Percentiles rank a stretch among this genome's conserved stretches.
phyloP scores from a whole-genome alignment of 75 land plant genomes.

The Selaginella tamariscina region DNA sequence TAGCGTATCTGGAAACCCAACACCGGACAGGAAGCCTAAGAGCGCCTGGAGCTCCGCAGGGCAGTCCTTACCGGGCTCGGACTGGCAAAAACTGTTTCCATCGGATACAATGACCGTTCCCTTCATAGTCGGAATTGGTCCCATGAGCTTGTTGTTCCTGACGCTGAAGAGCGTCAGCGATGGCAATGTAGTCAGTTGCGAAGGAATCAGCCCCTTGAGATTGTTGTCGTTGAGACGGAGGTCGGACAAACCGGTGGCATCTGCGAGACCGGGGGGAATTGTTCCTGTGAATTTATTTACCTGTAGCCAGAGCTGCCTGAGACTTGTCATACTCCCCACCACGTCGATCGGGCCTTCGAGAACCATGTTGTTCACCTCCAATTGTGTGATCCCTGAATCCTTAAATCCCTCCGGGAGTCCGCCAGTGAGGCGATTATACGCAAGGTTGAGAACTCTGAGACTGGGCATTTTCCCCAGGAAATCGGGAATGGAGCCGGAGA shows the following conservation, averaged over 20 bases:
- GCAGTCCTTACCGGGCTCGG: slow-evolving; percentile 14
- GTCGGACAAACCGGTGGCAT: slow-evolving; percentile 26
- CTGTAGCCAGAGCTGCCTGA: slow-evolving; percentile 51
- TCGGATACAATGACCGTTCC: slow-evolving; percentile 5
- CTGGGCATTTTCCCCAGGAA: slow-evolving; percentile 28
- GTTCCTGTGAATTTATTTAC: slow-evolving; percentile 62
- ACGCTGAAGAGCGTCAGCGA: slow-evolving; percentile 25
- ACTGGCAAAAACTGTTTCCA: slow-evolving; percentile 36
- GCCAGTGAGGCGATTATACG: slow-evolving; percentile 24
- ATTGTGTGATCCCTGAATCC: neutral
- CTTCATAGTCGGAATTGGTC: slow-evolving; percentile 31
- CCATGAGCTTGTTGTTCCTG: slow-evolving; percentile 44
- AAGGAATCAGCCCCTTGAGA: slow-evolving; percentile 61
- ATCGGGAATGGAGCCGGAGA: slow-evolving; percentile 40
- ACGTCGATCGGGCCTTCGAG: slow-evolving; percentile 24
- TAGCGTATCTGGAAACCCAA: neutral
- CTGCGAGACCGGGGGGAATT: slow-evolving; percentile 41
- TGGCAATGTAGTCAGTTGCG: slow-evolving; percentile 19
- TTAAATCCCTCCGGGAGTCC: neutral
- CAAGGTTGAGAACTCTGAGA: slow-evolving; percentile 29
- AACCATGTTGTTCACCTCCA: neutral
- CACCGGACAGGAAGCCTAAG: neutral
- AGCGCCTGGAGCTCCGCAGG: neutral
- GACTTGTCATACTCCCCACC: slow-evolving; percentile 32
- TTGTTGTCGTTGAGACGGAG: slow-evolving; percentile 45